These are phyloP conservation scores for Pseudognaphalium luteoalbum DNA, from an alignment of 129 eudicot genomes.

Conservation along the genomic window DNA sequence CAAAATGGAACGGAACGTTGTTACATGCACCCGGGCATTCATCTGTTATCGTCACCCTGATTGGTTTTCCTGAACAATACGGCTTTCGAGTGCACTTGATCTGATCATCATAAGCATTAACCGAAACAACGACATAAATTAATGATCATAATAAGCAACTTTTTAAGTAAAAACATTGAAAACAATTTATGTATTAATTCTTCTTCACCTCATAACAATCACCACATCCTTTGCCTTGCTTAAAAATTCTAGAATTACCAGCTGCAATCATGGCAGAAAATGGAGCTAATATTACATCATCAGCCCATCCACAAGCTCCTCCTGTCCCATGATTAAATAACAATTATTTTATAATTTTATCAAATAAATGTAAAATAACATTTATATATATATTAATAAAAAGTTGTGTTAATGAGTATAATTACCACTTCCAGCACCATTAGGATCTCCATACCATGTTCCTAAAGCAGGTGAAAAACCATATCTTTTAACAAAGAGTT, in stretches of 20 bases:
- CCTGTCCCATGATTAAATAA: conserved; percentile 15
- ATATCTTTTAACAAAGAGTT: conserved; percentile 1
- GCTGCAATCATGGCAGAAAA: conserved; percentile 38
- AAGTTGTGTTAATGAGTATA: not conserved
- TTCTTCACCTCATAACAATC: conserved; percentile 37
- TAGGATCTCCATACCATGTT: conserved; percentile 43
- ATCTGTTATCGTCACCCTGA: conserved; percentile 39
- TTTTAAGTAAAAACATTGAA: not conserved
- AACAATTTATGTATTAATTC: not conserved
- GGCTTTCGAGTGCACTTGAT: conserved; percentile 30
- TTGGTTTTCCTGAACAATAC: conserved; percentile 34
- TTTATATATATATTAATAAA: not conserved
- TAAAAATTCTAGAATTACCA: conserved; percentile 33
- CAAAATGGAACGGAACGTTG: conserved; percentile 41
- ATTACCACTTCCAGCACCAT: conserved; percentile 46
- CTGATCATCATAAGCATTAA: conserved; percentile 26
- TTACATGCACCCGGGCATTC: conserved; percentile 46
- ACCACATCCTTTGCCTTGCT: conserved; percentile 44
- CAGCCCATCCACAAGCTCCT: conserved; percentile 46
- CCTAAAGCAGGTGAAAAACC: conserved; percentile 40
- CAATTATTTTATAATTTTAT: not conserved
- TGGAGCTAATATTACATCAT: conserved; percentile 32
- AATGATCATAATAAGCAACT: not conserved
- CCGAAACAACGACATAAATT: not conserved
- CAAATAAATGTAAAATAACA: not conserved